Evolutionary conservation across 2,329 filamentous ascomycete genomes (phyloP), one percentile per base, ranked within the genome.

Genomic region (Neofusicoccum parvum): DNA sequence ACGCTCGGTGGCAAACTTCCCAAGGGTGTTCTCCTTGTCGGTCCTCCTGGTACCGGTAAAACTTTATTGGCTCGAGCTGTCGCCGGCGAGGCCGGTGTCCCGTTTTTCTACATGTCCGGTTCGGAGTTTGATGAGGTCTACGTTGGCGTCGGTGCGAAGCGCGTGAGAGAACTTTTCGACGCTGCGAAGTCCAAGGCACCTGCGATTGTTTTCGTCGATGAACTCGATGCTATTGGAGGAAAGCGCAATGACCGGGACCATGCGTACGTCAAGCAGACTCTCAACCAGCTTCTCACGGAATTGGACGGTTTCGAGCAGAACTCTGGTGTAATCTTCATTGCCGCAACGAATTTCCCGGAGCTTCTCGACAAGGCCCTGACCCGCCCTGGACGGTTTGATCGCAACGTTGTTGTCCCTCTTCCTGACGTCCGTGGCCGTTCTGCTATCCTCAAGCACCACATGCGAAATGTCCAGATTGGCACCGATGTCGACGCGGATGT

Each of bases 101-200:
- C 95, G 1, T 99, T 99, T 85, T 99, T 98, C 85, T 99, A 97
- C 85, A 98, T 99, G 94, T 99, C 95, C 74, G 95, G 95, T 59
- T 96, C 92, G 66, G 95, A 99, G 78, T 99, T 99, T 75, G 95
- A 99, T 74, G 95, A 99, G 79, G 90, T 99, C 62, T 99, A 97
- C 74, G 96, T 99, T 41, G 95, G 95, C 75, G 95, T 99, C 63
- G 93, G 94, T 75, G 93, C 93, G 51, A 97, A 99, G 84, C 91
- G 95, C 74, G 94, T 99, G 56, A 92, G 95, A 66, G 95, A 97
- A 68, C 86, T 97, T n/a, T 96, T 97, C 77, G 81, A 84, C 51
- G 88, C 91, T 65, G 94, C 94, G 69, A 92, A 93, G 70, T 79
- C 84, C 69, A 97, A 98, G 81, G 89, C 93, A 3, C 94, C 94